Evolutionary conservation across 805 yeast genomes (phyloP).

Genomic region (Candida mattraensis): DNA sequence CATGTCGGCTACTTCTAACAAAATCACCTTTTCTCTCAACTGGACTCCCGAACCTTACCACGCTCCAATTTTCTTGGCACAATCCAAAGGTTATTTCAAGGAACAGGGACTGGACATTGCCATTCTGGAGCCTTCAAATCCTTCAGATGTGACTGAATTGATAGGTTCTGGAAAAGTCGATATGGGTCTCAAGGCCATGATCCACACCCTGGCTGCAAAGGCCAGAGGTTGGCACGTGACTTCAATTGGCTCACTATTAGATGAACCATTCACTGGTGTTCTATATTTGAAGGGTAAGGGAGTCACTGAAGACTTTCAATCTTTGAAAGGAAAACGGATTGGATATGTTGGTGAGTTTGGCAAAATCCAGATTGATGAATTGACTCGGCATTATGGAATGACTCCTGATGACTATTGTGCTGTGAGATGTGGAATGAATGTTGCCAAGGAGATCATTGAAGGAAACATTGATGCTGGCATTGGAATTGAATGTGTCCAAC

Average conservation of each 20-base stretch:
- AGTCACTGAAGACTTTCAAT: constrained; percentile 49
- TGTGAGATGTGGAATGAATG: constrained; percentile 60
- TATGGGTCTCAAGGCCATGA: constrained; percentile 62
- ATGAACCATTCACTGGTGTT: constrained; percentile 59
- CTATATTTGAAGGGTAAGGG: constrained; percentile 51
- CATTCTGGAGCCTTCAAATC: constrained; percentile 54
- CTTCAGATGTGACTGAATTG: constrained; percentile 57
- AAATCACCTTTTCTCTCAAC: constrained; percentile 51
- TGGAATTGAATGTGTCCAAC: constrained; percentile 60
- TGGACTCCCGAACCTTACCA: constrained; percentile 60
- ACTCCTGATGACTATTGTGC: constrained; percentile 56
- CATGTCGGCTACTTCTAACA: constrained; percentile 46
- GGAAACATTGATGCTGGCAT: constrained; percentile 58
- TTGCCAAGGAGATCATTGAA: constrained; percentile 53
- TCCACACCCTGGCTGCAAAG: constrained; percentile 58
- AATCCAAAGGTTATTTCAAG: constrained; percentile 48
- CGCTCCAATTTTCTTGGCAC: constrained; percentile 51
- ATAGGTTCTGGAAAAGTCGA: constrained; percentile 58
- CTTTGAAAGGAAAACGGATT: constrained; percentile 52
- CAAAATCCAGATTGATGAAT: constrained; percentile 56
- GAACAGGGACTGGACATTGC: constrained; percentile 52
- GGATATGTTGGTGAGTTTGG: constrained; percentile 64
- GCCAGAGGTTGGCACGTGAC: constrained; percentile 60
- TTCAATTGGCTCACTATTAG: constrained; percentile 53
- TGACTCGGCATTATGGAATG: constrained; percentile 57